Evolutionary conservation across 148 eudicot species (phyloP).

Genomic region (Camellia japonica): DNA sequence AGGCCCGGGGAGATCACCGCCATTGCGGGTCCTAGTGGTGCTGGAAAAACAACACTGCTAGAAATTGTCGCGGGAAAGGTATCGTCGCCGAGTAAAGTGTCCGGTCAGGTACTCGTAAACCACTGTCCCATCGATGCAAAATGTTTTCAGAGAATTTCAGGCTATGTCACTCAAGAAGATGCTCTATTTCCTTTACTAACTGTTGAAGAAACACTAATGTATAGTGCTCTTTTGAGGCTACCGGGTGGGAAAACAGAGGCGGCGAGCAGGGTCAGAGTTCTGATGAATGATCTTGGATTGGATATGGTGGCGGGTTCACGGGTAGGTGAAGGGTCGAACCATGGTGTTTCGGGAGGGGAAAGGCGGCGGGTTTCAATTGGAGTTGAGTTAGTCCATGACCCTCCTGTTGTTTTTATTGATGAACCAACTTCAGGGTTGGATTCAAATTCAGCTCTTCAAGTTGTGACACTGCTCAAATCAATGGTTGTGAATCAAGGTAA

Average conservation of each 20-base stretch:
- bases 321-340: slow-evolving; percentile 59
- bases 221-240: slow-evolving; percentile 74
- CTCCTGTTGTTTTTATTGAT: slow-evolving; percentile 67
- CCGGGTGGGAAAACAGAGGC: slow-evolving; percentile 44
- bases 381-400: slow-evolving; percentile 90
- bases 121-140: slow-evolving; percentile 36
- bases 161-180: slow-evolving; percentile 87
- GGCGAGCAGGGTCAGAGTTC: slow-evolving; percentile 38
- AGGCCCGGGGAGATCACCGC: slow-evolving; percentile 82
- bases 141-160: slow-evolving; percentile 51
- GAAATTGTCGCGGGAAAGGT: slow-evolving; percentile 72
- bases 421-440: slow-evolving; percentile 97
- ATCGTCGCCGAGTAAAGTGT: slow-evolving; percentile 29
- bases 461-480: slow-evolving; percentile 58
- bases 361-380: slow-evolving; percentile 86
- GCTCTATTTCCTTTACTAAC: slow-evolving; percentile 77
- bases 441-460: slow-evolving; percentile 80
- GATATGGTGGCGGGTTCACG: slow-evolving; percentile 53
- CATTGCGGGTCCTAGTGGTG: slow-evolving; percentile 94
- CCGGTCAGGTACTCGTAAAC: slow-evolving; percentile 67
- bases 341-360: slow-evolving; percentile 92
- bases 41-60: slow-evolving; percentile 82
- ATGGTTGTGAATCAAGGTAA: slow-evolving; percentile 69
- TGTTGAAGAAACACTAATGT: slow-evolving; percentile 86
- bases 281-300: slow-evolving; percentile 70